These are phyloP conservation scores for Cinchona pubescens DNA, from an alignment of 257 asterid genomes.

Conservation along the genomic window DNA sequence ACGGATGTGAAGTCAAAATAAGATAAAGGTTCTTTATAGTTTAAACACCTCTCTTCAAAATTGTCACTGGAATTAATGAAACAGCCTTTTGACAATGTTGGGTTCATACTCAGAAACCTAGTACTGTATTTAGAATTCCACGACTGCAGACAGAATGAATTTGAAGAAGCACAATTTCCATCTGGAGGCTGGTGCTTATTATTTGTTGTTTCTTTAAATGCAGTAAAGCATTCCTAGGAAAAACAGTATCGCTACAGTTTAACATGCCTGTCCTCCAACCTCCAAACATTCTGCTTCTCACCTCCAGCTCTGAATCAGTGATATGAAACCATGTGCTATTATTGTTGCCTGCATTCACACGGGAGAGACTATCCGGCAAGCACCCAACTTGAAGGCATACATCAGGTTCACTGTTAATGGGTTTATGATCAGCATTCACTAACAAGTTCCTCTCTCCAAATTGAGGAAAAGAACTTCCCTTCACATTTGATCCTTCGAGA, in stretches of 20 bases:
- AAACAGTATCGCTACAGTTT: slow-evolving; percentile 27
- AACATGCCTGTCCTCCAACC: slow-evolving; percentile 24
- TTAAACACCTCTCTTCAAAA: slow-evolving; percentile 36
- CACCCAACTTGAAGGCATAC: slow-evolving; percentile 22
- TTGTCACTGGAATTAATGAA: slow-evolving; percentile 39
- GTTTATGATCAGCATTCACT: slow-evolving; percentile 29
- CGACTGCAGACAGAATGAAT: slow-evolving; percentile 27
- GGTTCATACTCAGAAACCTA: slow-evolving; percentile 64
- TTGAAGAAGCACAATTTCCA: slow-evolving; percentile 31
- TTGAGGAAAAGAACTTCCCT: slow-evolving; percentile 14
- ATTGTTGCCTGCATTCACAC: slow-evolving; percentile 24
- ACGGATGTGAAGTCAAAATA: slow-evolving; percentile 73
- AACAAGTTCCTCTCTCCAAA: slow-evolving; percentile 24
- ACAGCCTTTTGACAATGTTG: slow-evolving; percentile 42
- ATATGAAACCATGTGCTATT: slow-evolving; percentile 32
- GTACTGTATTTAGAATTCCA: slow-evolving; percentile 44
- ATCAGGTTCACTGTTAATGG: slow-evolving; percentile 30
- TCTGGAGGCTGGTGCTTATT: slow-evolving; percentile 26
- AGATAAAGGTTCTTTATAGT: slow-evolving; percentile 35
- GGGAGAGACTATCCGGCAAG: slow-evolving; percentile 17
- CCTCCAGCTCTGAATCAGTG: slow-evolving; percentile 34
- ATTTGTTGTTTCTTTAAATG: slow-evolving; percentile 25
- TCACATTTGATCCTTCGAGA: slow-evolving; percentile 21
- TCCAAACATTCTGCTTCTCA: slow-evolving; percentile 29
- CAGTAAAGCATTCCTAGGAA: slow-evolving; percentile 27